phyloP scores from a whole-genome alignment of 1,284 basidiomycete genomes.

The Lentinula novae-zelandiae region DNA sequence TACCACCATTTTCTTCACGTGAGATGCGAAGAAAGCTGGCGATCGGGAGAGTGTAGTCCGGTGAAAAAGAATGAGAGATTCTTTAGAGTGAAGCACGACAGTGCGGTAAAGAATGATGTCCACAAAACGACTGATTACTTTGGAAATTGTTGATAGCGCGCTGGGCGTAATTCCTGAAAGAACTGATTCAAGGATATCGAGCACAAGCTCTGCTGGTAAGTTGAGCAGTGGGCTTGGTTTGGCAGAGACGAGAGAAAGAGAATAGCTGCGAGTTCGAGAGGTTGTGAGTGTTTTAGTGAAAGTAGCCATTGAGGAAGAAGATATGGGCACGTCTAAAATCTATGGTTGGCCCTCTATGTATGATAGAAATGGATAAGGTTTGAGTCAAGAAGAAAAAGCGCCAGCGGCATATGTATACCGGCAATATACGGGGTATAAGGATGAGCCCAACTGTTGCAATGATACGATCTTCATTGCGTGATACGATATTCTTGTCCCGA shows the following conservation, averaged over 20 bases:
- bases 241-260: constrained; percentile 23
- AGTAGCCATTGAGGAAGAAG: constrained; percentile 20
- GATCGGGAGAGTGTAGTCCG: constrained; percentile 31
- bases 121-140: constrained; percentile 25
- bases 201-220: constrained; percentile 26
- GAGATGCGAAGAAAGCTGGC: constrained; percentile 24
- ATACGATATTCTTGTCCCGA: not conserved
- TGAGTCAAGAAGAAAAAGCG: not conserved
- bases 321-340: not conserved
- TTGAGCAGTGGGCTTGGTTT: constrained; percentile 17
- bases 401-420: not conserved
- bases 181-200: constrained; percentile 32
- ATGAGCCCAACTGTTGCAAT: not conserved
- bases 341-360: constrained; percentile 3
- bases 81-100: constrained; percentile 29
- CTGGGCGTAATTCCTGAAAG: constrained; percentile 24
- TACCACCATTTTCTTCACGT: constrained; percentile 32
- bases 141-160: constrained; percentile 27
- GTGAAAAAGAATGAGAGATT: constrained; percentile 29
- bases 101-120: constrained; percentile 32
- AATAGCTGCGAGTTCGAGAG: constrained; percentile 24
- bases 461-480: not conserved
- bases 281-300: constrained; percentile 15
- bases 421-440: not conserved
- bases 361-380: constrained; percentile 1